Conservation (phyloP, 805 yeast genomes). For the Sugiyamaella floridensis region DNA sequence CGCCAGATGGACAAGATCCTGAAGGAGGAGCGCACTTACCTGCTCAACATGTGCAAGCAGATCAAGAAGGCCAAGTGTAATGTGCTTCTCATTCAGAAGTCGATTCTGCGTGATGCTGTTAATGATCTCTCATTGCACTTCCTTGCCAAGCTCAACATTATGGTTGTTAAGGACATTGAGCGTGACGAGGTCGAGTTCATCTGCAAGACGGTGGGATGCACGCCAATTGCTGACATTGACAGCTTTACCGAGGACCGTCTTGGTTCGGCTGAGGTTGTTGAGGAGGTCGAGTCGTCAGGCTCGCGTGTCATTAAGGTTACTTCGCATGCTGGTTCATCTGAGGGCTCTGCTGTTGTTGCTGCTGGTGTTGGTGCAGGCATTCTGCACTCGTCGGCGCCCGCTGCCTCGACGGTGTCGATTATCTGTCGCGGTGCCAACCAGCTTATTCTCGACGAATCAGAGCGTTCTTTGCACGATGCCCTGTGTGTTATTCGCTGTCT, state of each 20-base stretch:
- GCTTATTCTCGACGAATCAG: constrained; percentile 89
- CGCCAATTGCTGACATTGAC: constrained; percentile 93
- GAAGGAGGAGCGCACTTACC: constrained; percentile 94
- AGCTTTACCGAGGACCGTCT: constrained; percentile 87
- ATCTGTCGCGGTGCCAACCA: constrained; percentile 92
- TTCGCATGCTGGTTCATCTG: background rate
- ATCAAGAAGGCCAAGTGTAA: constrained; percentile 96
- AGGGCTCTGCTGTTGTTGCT: background rate
- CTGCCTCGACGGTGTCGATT: constrained; percentile 65
- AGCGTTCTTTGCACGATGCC: constrained; percentile 95
- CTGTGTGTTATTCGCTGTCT: constrained; percentile 86
- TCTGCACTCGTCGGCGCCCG: constrained; percentile 10
- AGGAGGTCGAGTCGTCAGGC: constrained; percentile 84
- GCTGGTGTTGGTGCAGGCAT: background rate
- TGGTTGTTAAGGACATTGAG: constrained; percentile 93
- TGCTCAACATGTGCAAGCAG: constrained; percentile 89
- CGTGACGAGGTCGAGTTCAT: constrained; percentile 94
- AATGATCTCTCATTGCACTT: constrained; percentile 93
- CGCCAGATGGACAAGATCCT: constrained; percentile 98
- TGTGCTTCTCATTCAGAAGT: constrained; percentile 81
- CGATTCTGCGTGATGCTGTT: constrained; percentile 91
- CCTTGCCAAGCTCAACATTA: constrained; percentile 81
- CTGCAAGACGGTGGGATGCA: constrained; percentile 79
- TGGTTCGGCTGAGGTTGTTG: constrained; percentile 86
- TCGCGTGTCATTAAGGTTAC: constrained; percentile 84